Evolutionary conservation across 208 protist genomes (phyloP).

Genomic region (Trypanosoma mega): DNA sequence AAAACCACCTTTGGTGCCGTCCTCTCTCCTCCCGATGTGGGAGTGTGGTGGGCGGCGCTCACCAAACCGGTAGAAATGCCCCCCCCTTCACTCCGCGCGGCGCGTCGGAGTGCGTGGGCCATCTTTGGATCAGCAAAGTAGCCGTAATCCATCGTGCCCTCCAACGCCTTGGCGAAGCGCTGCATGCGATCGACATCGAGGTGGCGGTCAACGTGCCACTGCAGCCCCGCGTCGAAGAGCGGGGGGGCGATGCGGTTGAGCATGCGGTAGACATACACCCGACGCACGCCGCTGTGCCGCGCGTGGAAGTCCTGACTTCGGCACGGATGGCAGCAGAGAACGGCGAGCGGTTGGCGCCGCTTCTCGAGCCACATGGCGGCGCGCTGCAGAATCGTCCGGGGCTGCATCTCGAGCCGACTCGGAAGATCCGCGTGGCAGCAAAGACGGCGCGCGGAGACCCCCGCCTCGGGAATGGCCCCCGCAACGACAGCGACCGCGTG

Average conservation of each 20-base stretch:
- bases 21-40: constrained; percentile 29
- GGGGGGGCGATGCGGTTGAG: constrained; percentile 89
- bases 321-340: constrained; percentile 75
- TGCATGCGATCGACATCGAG: constrained; percentile 83
- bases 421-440: constrained; percentile 85
- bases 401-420: constrained; percentile 70
- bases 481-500: constrained; percentile 50
- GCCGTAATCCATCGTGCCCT: constrained; percentile 81
- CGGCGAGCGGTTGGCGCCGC: constrained; percentile 66
- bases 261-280: constrained; percentile 89
- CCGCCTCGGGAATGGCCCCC: constrained; percentile 72
- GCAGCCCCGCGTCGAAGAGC: constrained; percentile 78
- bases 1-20: constrained; percentile 60
- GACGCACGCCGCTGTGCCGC: constrained; percentile 68
- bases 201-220: constrained; percentile 89
- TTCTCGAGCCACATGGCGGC: constrained; percentile 81
- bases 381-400: constrained; percentile 87
- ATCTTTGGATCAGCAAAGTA: constrained; percentile 89
- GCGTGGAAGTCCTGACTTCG: constrained; percentile 84
- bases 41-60: constrained; percentile 60
- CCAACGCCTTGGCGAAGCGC: constrained; percentile 60
- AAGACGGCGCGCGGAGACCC: constrained; percentile 77
- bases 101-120: constrained; percentile 73
- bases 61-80: constrained; percentile 22
- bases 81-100: too few relatives aligned